These are phyloP conservation scores for Jaenimonas drosophilae DNA, from an alignment of 208 protist genomes.

Conservation along the genomic window DNA sequence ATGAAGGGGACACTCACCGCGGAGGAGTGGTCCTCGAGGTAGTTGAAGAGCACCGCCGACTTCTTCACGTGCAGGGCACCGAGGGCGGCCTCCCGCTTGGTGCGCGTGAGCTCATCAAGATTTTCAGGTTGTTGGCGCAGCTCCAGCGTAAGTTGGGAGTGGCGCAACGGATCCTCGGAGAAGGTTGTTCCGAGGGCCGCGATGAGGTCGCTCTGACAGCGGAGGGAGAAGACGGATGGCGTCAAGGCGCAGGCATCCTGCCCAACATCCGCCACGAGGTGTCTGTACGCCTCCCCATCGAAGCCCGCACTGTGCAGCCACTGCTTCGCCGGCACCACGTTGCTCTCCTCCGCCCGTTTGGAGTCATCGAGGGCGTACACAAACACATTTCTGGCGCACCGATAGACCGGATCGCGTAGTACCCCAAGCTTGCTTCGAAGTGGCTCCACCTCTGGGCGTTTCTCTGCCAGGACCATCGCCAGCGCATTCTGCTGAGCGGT, in stretches of 20 bases:
- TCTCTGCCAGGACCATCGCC: constrained; percentile 18
- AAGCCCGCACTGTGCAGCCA: constrained; percentile 40
- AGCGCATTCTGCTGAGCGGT: constrained; percentile 25
- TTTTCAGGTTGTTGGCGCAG: constrained; percentile 4
- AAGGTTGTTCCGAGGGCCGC: constrained; percentile 37
- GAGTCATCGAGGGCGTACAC: constrained; percentile 30
- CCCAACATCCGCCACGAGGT: constrained; percentile 6
- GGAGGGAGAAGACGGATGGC: constrained; percentile 19
- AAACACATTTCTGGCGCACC: constrained; percentile 28
- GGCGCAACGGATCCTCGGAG: constrained; percentile 14
- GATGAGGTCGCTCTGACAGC: constrained; percentile 71
- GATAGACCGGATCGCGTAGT: constrained; percentile 25
- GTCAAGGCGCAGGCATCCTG: constrained; percentile 14
- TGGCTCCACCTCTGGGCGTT: constrained; percentile 16
- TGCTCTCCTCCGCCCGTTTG: constrained; percentile 7
- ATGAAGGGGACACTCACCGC: constrained; percentile 45
- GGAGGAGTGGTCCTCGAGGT: constrained; percentile 27
- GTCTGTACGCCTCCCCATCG: constrained; percentile 5
- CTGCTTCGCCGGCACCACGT: constrained; percentile 12
- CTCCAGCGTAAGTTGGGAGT: neutral
- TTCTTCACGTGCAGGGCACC: constrained; percentile 30
- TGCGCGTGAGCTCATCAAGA: constrained; percentile 4
- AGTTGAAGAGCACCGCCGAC: constrained; percentile 17
- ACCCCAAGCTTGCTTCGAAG: constrained; percentile 42
- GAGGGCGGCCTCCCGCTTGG: constrained; percentile 6